phyloP scores from a whole-genome alignment of 441 rosid genomes.

The Gossypium davidsonii region DNA sequence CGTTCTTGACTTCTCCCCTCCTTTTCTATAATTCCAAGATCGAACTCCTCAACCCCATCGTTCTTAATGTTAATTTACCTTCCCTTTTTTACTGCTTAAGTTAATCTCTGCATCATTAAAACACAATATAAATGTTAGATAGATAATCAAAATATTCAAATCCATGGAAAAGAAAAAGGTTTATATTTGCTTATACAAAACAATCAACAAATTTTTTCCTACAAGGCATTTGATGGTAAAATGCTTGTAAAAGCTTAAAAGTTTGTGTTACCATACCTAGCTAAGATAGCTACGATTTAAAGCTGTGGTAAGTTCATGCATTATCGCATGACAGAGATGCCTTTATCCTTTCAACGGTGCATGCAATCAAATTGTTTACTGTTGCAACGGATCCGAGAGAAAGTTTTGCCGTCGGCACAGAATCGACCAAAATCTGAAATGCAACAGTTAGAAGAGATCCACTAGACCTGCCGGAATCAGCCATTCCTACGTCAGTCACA shows the following conservation, averaged over 20 bases:
- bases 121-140: not conserved
- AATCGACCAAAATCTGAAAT: constrained; percentile 76
- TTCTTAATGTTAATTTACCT: constrained; percentile 9
- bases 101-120: constrained; percentile 9
- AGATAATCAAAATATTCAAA: not conserved
- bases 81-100: constrained; percentile 6
- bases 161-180: not conserved
- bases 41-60: constrained; percentile 8
- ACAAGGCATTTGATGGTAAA: not conserved
- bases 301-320: constrained; percentile 25
- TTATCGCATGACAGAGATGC: constrained; percentile 40
- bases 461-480: constrained; percentile 27
- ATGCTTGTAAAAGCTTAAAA: constrained; percentile 4
- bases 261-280: constrained; percentile 14
- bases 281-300: constrained; percentile 1
- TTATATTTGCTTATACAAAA: too few species aligned
- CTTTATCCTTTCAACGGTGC: constrained; percentile 70
- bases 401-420: constrained; percentile 50
- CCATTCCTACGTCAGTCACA: constrained; percentile 15
- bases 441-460: constrained; percentile 81
- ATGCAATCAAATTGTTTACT: constrained; percentile 63
- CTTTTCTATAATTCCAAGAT: constrained; percentile 17
- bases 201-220: not conserved
- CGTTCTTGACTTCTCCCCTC: constrained; percentile 83
- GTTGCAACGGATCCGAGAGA: constrained; percentile 85